Evolutionary conservation across 805 yeast genomes (phyloP), one percentile per base, ranked within the genome.

Genomic region (Saturnispora bothae): DNA sequence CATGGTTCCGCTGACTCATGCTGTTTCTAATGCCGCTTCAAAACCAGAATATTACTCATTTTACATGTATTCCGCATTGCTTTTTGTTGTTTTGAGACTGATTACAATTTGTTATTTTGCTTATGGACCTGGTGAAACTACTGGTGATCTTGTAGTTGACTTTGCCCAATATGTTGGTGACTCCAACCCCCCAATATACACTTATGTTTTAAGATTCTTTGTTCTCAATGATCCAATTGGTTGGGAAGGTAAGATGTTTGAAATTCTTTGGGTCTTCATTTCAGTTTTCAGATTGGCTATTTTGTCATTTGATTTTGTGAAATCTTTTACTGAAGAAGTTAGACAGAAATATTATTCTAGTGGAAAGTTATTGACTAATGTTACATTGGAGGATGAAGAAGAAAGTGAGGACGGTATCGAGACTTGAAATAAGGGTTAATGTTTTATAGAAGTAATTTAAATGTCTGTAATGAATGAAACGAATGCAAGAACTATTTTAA

Each of bases 331-430:
- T 4, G 34, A 42, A 14, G 42, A 43, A 26, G 33, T 51, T 36
- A 55, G 48, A 43, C 54, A 49, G 13, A 52, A 50, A 38, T 48
- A 46, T 28, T 55, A 55, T 42, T 49, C 52, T 15, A 49, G 43
- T 30, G 52, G 50, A 4, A 50, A 45, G 29, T 41, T 52, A 10
- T 43, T 55, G 28, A 40, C 51, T 2, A 55, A 54, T 31, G 44
- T 40, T 20, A 47, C 39, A 19, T 47, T 48, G 4, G 50, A 48
- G 10, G 47, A 34, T 8, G 46, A 43, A 17, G 51, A 51, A 4
- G 48, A 45, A 2, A 43, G 42, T 10, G 38, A 39, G 3, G 25
- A 22, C 25, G 10, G 10, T 7, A 22, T 22, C 25, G 10, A 22
- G 10, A 22, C 25, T 10, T 8, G n/a, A n/a, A n/a, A n/a, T n/a